Evolutionary conservation across 306 rosid species (phyloP).

Genomic region (Begonia fuchsioides): DNA sequence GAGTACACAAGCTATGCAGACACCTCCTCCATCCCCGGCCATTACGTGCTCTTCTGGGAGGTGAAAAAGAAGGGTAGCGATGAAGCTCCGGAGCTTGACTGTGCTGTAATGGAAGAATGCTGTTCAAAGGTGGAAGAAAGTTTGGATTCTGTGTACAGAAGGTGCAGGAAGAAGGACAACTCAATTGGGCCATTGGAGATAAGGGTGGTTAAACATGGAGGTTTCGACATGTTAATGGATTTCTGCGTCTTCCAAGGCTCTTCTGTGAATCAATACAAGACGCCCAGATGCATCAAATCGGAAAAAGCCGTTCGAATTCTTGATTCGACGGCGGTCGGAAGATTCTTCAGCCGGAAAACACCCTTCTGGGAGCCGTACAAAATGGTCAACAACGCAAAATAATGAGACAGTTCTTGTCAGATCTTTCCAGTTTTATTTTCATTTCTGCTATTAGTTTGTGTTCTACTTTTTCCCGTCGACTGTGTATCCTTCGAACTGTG

Average conservation of each 20-base stretch:
- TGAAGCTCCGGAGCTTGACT: slow-evolving; percentile 6
- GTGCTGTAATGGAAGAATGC: slow-evolving; percentile 36
- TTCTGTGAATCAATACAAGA: slow-evolving; percentile 68
- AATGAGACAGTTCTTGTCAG: too few species aligned
- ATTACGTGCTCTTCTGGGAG: slow-evolving; percentile 85
- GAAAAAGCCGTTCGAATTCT: slow-evolving; percentile 47
- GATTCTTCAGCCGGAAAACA: slow-evolving; percentile 18
- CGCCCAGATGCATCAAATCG: slow-evolving; percentile 70
- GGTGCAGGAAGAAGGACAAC: slow-evolving; percentile 50
- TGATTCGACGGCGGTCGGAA: slow-evolving; percentile 45
- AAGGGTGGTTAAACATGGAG: slow-evolving; percentile 46
- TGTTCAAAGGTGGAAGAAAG: slow-evolving; percentile 60
- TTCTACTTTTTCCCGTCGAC: too few species aligned
- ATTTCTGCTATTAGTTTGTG: too few species aligned
- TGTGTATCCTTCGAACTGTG: too few species aligned
- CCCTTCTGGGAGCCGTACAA: slow-evolving; percentile 33
- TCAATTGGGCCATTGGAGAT: slow-evolving; percentile 80
- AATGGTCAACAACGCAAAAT: background rate
- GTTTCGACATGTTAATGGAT: slow-evolving; percentile 81
- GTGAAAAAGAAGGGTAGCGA: slow-evolving; percentile 21
- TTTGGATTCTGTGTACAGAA: slow-evolving; percentile 61
- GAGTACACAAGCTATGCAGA: slow-evolving; percentile 82
- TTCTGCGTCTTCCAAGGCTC: slow-evolving; percentile 63
- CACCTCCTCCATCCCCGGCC: slow-evolving; percentile 70
- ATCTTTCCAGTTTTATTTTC: too few species aligned